Evolutionary conservation across 2,329 filamentous ascomycete genomes (phyloP).

Genomic region (Periconia digitata): DNA sequence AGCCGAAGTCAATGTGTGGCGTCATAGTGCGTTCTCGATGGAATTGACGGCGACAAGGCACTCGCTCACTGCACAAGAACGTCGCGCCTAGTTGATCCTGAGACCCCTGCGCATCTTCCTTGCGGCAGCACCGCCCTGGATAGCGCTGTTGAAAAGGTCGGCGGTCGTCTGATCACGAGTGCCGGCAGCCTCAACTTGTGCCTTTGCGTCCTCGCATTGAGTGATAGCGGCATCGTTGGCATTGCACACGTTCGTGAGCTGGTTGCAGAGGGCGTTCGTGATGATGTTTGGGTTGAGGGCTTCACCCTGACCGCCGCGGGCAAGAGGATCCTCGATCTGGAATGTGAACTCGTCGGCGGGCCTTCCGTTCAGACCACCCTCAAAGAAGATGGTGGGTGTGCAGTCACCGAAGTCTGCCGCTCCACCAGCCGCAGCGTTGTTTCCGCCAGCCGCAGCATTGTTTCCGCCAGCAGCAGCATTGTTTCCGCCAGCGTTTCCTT

Average conservation of each 20-base stretch:
- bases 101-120: conserved; percentile 20
- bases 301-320: conserved; percentile 64
- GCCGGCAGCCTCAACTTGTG: conserved; percentile 51
- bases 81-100: background rate
- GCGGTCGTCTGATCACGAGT: conserved; percentile 45
- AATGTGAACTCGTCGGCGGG: conserved; percentile 64
- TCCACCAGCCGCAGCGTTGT: conserved; percentile 13
- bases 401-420: conserved; percentile 39
- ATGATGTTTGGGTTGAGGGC: conserved; percentile 74
- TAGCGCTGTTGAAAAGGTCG: conserved; percentile 43
- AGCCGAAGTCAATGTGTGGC: too few relatives aligned
- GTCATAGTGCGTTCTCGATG: too few relatives aligned
- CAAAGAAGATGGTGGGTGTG: conserved; percentile 60
- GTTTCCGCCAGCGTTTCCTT: too few relatives aligned
- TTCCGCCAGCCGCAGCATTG: conserved; percentile 18
- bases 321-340: conserved; percentile 64
- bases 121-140: conserved; percentile 36
- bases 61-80: too few relatives aligned
- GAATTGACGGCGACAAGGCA: too few relatives aligned
- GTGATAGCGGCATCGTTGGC: conserved; percentile 62
- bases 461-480: conserved; percentile 12
- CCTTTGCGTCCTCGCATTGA: conserved; percentile 57
- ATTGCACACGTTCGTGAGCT: conserved; percentile 66
- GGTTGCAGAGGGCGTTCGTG: conserved; percentile 71
- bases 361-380: conserved; percentile 56